Conservation (phyloP, 805 yeast species). For the Metschnikowia gruessii region DNA sequence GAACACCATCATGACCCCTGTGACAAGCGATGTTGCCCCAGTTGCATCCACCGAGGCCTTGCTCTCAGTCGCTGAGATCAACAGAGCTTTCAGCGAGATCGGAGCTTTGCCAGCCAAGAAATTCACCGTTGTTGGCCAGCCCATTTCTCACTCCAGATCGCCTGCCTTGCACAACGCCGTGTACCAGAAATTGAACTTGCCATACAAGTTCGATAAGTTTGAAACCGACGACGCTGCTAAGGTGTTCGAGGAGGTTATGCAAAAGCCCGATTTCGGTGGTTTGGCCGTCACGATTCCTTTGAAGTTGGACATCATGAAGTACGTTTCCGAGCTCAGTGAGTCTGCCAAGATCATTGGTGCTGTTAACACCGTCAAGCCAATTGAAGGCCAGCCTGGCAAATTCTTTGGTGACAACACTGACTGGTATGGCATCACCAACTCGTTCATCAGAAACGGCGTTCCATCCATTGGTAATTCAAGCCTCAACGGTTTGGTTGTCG, state of each 20-base stretch:
- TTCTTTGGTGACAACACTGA: conserved; percentile 90
- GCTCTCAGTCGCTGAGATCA: conserved; percentile 62
- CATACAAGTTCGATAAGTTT: conserved; percentile 62
- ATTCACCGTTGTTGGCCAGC: conserved; percentile 76
- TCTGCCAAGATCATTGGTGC: conserved; percentile 88
- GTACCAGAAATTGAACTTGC: conserved; percentile 71
- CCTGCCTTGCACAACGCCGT: conserved; percentile 84
- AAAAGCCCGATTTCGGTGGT: conserved; percentile 72
- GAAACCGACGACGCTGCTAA: conserved; percentile 64
- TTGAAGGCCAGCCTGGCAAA: conserved; percentile 33
- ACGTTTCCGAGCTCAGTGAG: conserved; percentile 62
- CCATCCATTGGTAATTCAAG: conserved; percentile 34
- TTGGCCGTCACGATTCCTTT: conserved; percentile 92
- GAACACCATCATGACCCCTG: conserved; percentile 77
- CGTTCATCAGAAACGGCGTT: conserved; percentile 64
- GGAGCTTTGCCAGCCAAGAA: conserved; percentile 61
- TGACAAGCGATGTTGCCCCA: conserved; percentile 69
- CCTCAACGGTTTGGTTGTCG: conserved; percentile 73
- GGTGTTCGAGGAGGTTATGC: conserved; percentile 52
- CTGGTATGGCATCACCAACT: conserved; percentile 81
- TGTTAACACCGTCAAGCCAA: conserved; percentile 77
- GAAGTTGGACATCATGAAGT: conserved; percentile 73
- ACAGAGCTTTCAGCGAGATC: conserved; percentile 51
- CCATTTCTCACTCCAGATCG: conserved; percentile 83
- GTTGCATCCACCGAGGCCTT: conserved; percentile 79